Base-by-base conservation (phyloP, 441 rosid species). In the Arabidopsis lyrata region DNA sequence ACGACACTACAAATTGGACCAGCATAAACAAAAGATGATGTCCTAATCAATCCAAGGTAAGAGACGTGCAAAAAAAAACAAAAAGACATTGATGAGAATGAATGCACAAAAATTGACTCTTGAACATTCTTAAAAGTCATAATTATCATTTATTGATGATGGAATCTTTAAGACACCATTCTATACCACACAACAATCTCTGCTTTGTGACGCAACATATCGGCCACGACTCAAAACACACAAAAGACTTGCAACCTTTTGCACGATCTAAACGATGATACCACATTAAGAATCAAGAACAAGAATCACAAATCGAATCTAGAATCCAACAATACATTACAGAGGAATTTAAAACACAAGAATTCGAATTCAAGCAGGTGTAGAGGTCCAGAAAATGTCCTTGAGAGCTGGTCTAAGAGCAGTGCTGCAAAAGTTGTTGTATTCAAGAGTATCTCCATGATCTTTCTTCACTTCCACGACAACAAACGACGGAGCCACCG, bases 381-480 rank as follows among this genome's bases (percentile, higher is more conserved):
- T 73, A 4, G 83, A 78, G 32, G 84, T 90, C 96, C 98, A 90
- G 55, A 90, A 81, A 6, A 93, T 89, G 83, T 90, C 95, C 57
- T 90, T 91, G 6, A 93, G 89, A 64, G 97, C 96, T 76, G 98
- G 98, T 75, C 97, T 84, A 35, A 91, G 89, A 77, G 92, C 88
- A 59, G 89, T 85, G 58, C 82, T 86, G 78, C 97, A 93, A 82
- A 93, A 93, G 75, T 86, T 89, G 44, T 93, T 87, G 55, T 91
- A 93, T 78, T 93, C 97, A 9, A 89, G 75, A 0, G 98, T 93
- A 12, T 93, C 98, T 2, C 98, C 97, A 3, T 84, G 81, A 55
- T 91, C 94, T 77, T 93, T 89, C 84, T 84, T 93, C 80, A 91
- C 97, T 76, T 91, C 94, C 83, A 93, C 94, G 34, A 91, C 87